These are phyloP conservation scores for Sarcodon aspratus DNA, from an alignment of 768 basidiomycete genomes.

Conservation along the genomic window DNA sequence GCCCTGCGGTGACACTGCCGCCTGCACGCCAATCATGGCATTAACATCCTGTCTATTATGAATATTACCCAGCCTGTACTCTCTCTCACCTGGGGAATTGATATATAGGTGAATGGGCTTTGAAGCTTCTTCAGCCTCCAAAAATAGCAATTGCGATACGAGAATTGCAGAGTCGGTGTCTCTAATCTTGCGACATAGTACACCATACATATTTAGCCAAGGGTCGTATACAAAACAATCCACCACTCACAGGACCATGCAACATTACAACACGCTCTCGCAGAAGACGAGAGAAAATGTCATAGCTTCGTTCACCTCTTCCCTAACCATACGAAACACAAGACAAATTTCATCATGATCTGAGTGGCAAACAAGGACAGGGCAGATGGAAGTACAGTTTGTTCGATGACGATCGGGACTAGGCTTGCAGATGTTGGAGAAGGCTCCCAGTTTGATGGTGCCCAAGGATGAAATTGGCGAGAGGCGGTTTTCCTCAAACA, in stretches of 20 bases:
- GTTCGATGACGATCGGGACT: constrained; percentile 90
- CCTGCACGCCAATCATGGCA: background rate
- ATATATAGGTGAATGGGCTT: constrained; percentile 97
- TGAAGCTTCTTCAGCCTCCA: constrained; percentile 90
- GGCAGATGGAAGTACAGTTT: constrained; percentile 47
- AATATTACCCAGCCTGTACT: no score
- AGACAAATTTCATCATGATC: background rate
- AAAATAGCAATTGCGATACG: constrained; percentile 87
- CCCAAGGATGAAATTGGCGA: constrained; percentile 45
- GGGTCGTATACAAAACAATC: background rate
- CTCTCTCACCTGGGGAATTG: constrained; percentile 67
- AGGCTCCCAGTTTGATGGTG: constrained; percentile 23
- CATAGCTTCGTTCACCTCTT: constrained; percentile 83
- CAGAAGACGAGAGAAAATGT: constrained; percentile 90
- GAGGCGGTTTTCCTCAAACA: background rate
- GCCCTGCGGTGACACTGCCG: constrained; percentile 88
- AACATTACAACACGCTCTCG: constrained; percentile 94
- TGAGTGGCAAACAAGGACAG: background rate
- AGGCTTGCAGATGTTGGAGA: constrained; percentile 44
- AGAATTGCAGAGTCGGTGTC: constrained; percentile 83
- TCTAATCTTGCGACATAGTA: constrained; percentile 58
- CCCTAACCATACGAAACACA: constrained; percentile 33
- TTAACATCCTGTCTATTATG: no score
- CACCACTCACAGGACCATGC: constrained; percentile 67
- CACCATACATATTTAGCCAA: background rate